phyloP scores from a whole-genome alignment of 768 basidiomycete species.

The Macrocybe gigantea region DNA sequence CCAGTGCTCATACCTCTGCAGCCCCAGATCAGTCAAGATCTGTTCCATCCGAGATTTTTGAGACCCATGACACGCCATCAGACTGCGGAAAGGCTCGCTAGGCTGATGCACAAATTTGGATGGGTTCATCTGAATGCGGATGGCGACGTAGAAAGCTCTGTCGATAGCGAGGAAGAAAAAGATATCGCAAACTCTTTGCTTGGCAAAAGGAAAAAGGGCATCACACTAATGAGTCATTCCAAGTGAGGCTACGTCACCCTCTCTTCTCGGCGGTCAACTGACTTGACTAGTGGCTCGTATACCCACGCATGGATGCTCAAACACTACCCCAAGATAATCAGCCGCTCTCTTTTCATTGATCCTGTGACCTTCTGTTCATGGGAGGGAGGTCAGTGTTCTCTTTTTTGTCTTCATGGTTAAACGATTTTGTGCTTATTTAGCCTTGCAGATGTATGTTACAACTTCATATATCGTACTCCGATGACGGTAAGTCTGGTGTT shows the following conservation, averaged over 20 bases:
- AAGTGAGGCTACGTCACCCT: constrained; percentile 46
- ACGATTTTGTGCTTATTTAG: neutral
- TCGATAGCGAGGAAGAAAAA: constrained; percentile 21
- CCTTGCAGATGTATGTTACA: constrained; percentile 75
- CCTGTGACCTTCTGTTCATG: constrained; percentile 88
- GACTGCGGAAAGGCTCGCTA: constrained; percentile 50
- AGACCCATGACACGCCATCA: constrained; percentile 62
- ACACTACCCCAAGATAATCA: constrained; percentile 58
- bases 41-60: constrained; percentile 74
- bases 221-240: constrained; percentile 83
- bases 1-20: constrained; percentile 76
- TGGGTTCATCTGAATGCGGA: constrained; percentile 42
- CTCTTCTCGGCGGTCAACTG: neutral
- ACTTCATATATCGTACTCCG: constrained; percentile 76
- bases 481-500: constrained; percentile 42
- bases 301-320: constrained; percentile 89
- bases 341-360: constrained; percentile 85
- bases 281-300: constrained; percentile 59
- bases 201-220: constrained; percentile 36
- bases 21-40: constrained; percentile 80
- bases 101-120: constrained; percentile 53
- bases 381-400: constrained; percentile 71
- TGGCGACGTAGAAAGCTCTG: constrained; percentile 14
- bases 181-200: constrained; percentile 13
- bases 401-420: neutral